Base-by-base conservation (phyloP, 352 stramenopile genomes). In the Pythium phragmitis region DNA sequence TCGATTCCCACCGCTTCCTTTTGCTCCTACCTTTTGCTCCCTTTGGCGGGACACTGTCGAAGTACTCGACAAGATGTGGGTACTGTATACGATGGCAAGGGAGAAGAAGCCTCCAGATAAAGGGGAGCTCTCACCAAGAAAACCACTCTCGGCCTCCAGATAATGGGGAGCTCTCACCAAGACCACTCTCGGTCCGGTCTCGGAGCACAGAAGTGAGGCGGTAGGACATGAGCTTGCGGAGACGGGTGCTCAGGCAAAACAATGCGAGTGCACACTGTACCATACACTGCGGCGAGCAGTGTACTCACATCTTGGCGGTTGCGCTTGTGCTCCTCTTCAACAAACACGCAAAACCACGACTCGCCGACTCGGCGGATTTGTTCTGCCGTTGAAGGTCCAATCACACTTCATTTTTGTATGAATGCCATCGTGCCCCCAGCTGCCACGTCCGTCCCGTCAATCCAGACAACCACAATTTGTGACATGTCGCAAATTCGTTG, bases 391-490 rank as follows among this genome's bases (percentile, higher is more conserved):
- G 37, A 37, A 49, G 48, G 23, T n/a, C 52, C 5, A 4, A 19
- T 2, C 6, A 21, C 23, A 54, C 52, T 49, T 36, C 36, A 37
- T 23, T 37, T 45, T 11, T 4, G 17, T 59, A 49, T 59, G 12
- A 34, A 48, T 48, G 6, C 21, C 21, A 21, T 48, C 7, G 42
- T 48, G 17, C n/a, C 42, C 13, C 36, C 36, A 41, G 36, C 42
- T 47, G 42, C 9, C 13, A 41, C 26, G 17, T 16, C 11, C 7
- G 58, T 58, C 49, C 59, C 50, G 50, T 67, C 52, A 41, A 54
- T 60, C 41, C 19, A 13, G 6, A 9, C 1, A 26, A 33, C 57
- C 53, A 58, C 53, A 68, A 63, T 53, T 68, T 68, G 62, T 60
- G 36, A 68, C 54, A 50, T 58, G 62, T 48, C 36, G 42, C 54